Evolutionary conservation across 2,329 filamentous ascomycete species (phyloP).

Genomic region (Epichloe typhina): DNA sequence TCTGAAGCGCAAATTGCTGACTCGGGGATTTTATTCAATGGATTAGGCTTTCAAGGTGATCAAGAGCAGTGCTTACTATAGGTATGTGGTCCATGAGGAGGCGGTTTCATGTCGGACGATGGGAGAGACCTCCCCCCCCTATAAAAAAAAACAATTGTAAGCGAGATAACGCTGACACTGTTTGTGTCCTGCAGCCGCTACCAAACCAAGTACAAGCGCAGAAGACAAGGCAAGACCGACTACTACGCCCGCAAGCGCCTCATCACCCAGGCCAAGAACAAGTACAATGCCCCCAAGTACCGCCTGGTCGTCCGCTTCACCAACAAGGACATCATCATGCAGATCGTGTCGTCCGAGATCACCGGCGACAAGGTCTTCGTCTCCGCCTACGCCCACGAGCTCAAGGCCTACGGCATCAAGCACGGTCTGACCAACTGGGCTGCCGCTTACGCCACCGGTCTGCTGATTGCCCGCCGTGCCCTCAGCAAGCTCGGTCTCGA

Average conservation of each 20-base stretch:
- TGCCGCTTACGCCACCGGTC: slow-evolving; percentile 90
- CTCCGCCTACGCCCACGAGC: slow-evolving; percentile 91
- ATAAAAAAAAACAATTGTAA: no score
- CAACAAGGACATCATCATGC: slow-evolving; percentile 98
- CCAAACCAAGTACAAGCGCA: slow-evolving; percentile 99
- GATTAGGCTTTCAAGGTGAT: slow-evolving; percentile 75
- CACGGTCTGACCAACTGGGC: slow-evolving; percentile 99
- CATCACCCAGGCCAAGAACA: slow-evolving; percentile 99
- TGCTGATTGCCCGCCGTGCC: slow-evolving; percentile 90
- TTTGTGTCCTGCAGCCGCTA: slow-evolving; percentile 54
- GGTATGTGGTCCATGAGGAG: slow-evolving; percentile 34
- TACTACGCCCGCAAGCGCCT: slow-evolving; percentile 99
- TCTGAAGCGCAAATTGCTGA: slow-evolving; percentile 99
- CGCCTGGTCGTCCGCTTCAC: slow-evolving; percentile 98
- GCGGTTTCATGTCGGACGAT: no score
- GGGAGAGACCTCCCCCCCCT: no score
- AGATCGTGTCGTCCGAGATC: slow-evolving; percentile 95
- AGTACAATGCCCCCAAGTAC: slow-evolving; percentile 99
- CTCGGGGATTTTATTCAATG: slow-evolving; percentile 47
- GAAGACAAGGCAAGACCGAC: slow-evolving; percentile 94
- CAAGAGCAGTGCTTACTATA: slow-evolving; percentile 99
- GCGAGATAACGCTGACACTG: background rate
- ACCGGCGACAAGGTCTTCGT: slow-evolving; percentile 93
- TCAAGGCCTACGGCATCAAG: slow-evolving; percentile 91
- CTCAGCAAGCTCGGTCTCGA: slow-evolving; percentile 95